These are phyloP conservation scores for Rhododendron ferrugineum DNA, from an alignment of 148 eudicot species.

Conservation along the genomic window DNA sequence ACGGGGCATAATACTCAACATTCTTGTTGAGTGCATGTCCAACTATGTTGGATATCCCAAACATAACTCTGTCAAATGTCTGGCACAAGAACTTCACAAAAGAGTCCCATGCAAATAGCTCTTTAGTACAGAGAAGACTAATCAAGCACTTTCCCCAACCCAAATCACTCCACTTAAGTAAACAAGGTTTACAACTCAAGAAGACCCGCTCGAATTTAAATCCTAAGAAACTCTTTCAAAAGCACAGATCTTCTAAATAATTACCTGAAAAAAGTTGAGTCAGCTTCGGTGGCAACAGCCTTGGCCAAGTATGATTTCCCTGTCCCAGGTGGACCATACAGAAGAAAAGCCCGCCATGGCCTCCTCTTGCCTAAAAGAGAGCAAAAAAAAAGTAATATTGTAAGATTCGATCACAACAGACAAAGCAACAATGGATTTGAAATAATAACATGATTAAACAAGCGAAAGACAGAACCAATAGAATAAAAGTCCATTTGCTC, in stretches of 20 bases:
- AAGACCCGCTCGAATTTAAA: neutral
- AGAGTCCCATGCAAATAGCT: neutral
- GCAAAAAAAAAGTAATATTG: conserved; percentile 5
- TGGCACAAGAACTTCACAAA: neutral
- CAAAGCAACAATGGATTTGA: neutral
- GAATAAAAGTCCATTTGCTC: neutral
- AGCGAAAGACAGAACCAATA: neutral
- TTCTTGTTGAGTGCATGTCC: neutral
- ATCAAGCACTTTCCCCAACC: neutral
- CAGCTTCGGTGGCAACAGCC: conserved; percentile 99
- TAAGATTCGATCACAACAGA: neutral
- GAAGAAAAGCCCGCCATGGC: conserved; percentile 98
- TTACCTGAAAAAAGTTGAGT: conserved; percentile 94
- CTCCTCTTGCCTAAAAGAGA: conserved; percentile 71
- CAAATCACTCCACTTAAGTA: neutral
- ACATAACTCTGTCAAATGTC: neutral
- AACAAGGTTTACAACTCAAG: neutral
- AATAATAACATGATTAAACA: neutral
- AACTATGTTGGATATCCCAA: neutral
- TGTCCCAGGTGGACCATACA: conserved; percentile 98
- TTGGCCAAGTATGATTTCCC: conserved; percentile 97
- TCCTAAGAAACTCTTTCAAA: neutral
- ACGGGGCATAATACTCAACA: neutral
- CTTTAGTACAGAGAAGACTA: neutral
- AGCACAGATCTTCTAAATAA: neutral